Conservation (phyloP, 1,139 yeast species). For the Geotrichum phurueaensis region DNA sequence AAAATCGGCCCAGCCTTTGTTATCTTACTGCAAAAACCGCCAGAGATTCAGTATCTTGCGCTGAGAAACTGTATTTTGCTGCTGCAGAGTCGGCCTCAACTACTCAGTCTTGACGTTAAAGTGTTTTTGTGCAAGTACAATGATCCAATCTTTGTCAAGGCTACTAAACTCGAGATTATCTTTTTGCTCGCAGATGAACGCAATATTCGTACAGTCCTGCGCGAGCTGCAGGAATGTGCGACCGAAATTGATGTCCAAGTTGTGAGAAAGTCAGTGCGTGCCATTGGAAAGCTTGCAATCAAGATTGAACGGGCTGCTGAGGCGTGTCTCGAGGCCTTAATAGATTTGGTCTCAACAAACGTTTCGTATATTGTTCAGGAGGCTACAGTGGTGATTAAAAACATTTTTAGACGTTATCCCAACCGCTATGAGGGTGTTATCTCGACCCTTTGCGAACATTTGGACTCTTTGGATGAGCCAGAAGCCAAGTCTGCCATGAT, state of each 20-base stretch:
- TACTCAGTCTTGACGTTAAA: slow-evolving; percentile 61
- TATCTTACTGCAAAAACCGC: slow-evolving; percentile 66
- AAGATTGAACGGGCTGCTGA: slow-evolving; percentile 57
- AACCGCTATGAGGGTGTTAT: slow-evolving; percentile 42
- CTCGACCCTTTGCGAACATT: slow-evolving; percentile 41
- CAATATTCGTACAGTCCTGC: slow-evolving; percentile 57
- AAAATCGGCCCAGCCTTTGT: slow-evolving; percentile 68
- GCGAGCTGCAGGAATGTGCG: slow-evolving; percentile 80
- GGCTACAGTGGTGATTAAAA: slow-evolving; percentile 66
- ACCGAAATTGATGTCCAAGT: slow-evolving; percentile 79
- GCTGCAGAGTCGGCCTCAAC: slow-evolving; percentile 58
- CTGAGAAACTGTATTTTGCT: slow-evolving; percentile 74
- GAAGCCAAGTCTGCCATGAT: slow-evolving; percentile 74
- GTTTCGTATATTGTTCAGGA: slow-evolving; percentile 78
- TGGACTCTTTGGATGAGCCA: slow-evolving; percentile 55
- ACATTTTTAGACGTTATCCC: slow-evolving; percentile 74
- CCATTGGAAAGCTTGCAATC: slow-evolving; percentile 83
- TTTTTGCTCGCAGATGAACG: slow-evolving; percentile 65
- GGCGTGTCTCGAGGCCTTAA: slow-evolving; percentile 57
- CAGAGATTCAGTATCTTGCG: slow-evolving; percentile 79
- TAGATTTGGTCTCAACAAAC: slow-evolving; percentile 58
- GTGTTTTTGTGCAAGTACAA: slow-evolving; percentile 76
- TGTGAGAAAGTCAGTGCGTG: slow-evolving; percentile 82
- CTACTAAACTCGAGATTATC: slow-evolving; percentile 82
- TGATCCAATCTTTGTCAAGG: slow-evolving; percentile 84